phyloP scores from a whole-genome alignment of 306 rosid genomes.

The Chamaecrista fasciculata region DNA sequence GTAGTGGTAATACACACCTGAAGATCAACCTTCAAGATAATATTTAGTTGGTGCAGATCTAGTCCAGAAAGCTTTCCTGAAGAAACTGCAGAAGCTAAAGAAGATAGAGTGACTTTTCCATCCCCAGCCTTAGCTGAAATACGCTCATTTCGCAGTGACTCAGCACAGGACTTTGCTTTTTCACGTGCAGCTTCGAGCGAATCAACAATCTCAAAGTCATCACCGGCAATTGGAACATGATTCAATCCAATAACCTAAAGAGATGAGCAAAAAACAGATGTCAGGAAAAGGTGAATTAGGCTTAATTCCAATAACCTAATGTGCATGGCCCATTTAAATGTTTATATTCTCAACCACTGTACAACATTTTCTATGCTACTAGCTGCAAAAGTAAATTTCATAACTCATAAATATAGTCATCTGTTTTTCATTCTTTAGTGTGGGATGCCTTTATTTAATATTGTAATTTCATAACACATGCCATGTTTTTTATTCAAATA shows the following conservation, averaged over 20 bases:
- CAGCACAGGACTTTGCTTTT: constrained; percentile 73
- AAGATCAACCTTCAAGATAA: constrained; percentile 88
- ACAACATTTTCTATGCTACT: constrained; percentile 6
- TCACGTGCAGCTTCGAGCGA: constrained; percentile 88
- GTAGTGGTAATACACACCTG: constrained; percentile 54
- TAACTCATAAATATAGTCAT: background rate
- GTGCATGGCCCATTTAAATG: too few relatives aligned
- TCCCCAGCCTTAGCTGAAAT: constrained; percentile 95
- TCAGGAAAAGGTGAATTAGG: constrained; percentile 3
- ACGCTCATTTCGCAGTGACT: constrained; percentile 65
- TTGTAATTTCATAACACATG: background rate
- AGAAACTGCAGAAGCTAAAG: constrained; percentile 90
- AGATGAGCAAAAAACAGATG: constrained; percentile 21
- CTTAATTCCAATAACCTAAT: too few relatives aligned
- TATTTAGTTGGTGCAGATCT: constrained; percentile 89
- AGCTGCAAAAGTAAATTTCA: background rate
- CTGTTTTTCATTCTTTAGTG: background rate
- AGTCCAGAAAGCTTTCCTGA: constrained; percentile 75
- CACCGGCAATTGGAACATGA: constrained; percentile 88
- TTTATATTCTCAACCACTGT: background rate
- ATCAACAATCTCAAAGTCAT: constrained; percentile 77
- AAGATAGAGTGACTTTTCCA: constrained; percentile 91
- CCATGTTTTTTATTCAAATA: background rate
- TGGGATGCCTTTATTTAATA: background rate
- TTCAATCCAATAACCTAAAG: constrained; percentile 81